phyloP scores from a whole-genome alignment of 2,329 filamentous ascomycete species.

The Gaeumannomyces sp. region DNA sequence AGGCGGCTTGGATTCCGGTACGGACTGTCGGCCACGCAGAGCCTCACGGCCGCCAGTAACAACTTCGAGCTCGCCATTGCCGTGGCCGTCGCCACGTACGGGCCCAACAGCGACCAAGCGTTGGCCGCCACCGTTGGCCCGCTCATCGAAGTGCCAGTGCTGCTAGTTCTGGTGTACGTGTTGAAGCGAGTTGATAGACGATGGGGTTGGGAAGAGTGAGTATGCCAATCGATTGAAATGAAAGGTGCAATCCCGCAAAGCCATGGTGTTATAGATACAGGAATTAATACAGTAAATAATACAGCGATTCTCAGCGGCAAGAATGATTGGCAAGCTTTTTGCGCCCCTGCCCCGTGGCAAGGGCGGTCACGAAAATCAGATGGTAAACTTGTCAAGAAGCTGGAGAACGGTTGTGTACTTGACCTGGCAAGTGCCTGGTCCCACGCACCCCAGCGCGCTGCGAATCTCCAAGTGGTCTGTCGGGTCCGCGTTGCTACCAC shows the following conservation, averaged over 20 bases:
- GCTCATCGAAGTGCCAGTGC: conserved; percentile 77
- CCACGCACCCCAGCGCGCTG: conserved; percentile 19
- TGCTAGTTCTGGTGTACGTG: conserved; percentile 71
- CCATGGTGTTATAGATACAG: no score
- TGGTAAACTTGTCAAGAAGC: conserved; percentile 22
- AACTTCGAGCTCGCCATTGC: conserved; percentile 92
- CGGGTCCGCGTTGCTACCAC: conserved; percentile 17
- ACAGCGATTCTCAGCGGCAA: no score
- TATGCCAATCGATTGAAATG: background rate
- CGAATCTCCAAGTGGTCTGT: conserved; percentile 11
- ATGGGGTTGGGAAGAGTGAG: conserved; percentile 45
- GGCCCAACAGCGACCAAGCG: conserved; percentile 70
- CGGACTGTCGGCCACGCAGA: conserved; percentile 64
- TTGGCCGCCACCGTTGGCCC: conserved; percentile 79
- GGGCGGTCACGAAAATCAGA: no score
- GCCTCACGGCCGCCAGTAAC: conserved; percentile 85
- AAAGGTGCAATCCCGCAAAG: background rate
- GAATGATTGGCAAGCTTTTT: no score
- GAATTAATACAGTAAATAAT: no score
- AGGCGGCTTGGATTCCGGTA: conserved; percentile 69
- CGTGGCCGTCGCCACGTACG: conserved; percentile 76
- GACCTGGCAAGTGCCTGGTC: conserved; percentile 20
- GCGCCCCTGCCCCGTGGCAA: no score
- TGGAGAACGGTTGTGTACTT: conserved; percentile 26
- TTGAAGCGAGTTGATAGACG: conserved; percentile 52